Evolutionary conservation across 225 moss, liverwort and hornwort species (phyloP), one percentile per base, ranked within the genome.

Genomic region (Sphagnum contortum): DNA sequence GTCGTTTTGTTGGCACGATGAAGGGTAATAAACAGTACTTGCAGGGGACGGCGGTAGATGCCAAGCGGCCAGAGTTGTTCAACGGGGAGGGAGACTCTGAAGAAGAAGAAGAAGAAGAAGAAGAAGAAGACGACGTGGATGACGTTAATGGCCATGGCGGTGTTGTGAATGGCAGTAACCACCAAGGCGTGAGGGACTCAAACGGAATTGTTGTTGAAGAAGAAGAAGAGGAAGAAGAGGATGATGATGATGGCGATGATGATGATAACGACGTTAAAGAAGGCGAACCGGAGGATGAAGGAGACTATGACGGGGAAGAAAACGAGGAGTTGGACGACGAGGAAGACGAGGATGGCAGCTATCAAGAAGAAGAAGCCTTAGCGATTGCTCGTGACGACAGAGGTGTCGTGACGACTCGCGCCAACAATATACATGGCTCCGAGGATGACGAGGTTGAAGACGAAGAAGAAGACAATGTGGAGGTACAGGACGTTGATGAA

Each of bases 371-470:
- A 84, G 88, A 86, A 82, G 80, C 70, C 2, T 69, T 72, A 50
- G 83, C 71, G 55, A 81, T 69, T 48, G 83, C 12, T 67, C 65
- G 3, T 66, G 54, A 52, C 11, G 74, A 68, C 29, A 29, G 29
- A 66, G 64, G 46, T 5, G 67, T 58, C n/a, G 83, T 74, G 53
- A 29, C 29, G 29, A 29, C 29, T 29, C 76, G 66, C 45, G 70
- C 61, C 56, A 88, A 75, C 56, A 76, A 72, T 68, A 83, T 83
- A 49, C 70, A 80, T 56, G 79, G 78, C 49, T 86, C 83, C 47
- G 88, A 91, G 44, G 83, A 84, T 64, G 90, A 89, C 44, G 85
- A 90, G 65, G 87, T 82, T 50, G 87, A 90, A 48, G 84, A 87
- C 68, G 90, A 90, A 64, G 85, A 29, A 29, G 29, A 69, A 1